Evolutionary conservation across 192 early-diverging fungal species (phyloP), one percentile per base, ranked within the genome.

Genomic region (Entomortierella parvispora): DNA sequence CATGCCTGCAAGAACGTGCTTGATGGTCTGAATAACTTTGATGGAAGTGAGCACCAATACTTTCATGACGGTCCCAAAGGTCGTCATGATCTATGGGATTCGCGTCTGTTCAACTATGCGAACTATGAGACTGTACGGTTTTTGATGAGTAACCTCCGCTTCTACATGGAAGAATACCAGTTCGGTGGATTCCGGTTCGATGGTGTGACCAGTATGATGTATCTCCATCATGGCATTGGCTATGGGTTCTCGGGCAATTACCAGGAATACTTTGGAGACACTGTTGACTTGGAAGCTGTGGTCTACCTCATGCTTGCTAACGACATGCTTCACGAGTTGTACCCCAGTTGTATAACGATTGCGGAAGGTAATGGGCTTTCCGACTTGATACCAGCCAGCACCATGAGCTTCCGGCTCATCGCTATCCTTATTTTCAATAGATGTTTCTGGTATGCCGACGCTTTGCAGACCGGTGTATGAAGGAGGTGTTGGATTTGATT

Each of bases 181-280:
- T 95, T 99, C 71, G 97, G 98, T 79, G 97, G 97, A 18, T 98
- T 99, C 91, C 90, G 97, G 42, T 99, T 99, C 65, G 97, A 99
- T 81, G 97, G 96, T 48, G 96, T 99, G 22, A 99, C 97, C 2
- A 93, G 90, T 51, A 98, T 99, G 93, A 88, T 99, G 60, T 99
- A 99, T 79, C 80, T 80, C 28, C 97, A 99, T 80, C 97, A 99
- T 77, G 97, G 97, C 22, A 93, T 99, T 46, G 94, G 91, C 6
- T 93, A 90, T 40, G 97, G 93, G 0, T 99, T 99, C 80, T 91
- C 90, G 57, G 97, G 97, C 59, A 86, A 90, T 61, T 99, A 99
- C 71, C 77, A 93, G 55, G 96, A 99, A 69, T 99, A 99, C 82
- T 99, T 99, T 91, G 85, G 87, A 40, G 91, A 91, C 42, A 76